A percentile compares a stretch with the other conserved stretches of the same genome.
Conservation (phyloP, 2,329 filamentous ascomycete species). For the Fusarium sp. region DNA sequence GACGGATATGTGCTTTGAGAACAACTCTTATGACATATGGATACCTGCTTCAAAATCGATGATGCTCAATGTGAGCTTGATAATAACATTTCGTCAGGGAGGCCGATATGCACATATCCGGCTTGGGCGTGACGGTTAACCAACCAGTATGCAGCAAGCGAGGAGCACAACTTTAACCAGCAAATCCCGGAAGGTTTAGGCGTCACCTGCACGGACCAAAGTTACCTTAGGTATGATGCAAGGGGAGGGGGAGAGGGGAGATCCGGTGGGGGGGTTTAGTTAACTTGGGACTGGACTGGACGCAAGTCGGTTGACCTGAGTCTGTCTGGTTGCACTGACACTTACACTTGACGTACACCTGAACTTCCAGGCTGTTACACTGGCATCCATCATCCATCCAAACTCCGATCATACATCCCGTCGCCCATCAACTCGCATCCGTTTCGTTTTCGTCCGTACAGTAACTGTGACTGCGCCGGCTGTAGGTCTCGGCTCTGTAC, state of each 20-base stretch:
- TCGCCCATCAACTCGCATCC: constrained; percentile 28
- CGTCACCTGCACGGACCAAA: constrained; percentile 8
- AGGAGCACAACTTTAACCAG: constrained; percentile 7
- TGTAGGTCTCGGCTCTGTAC: constrained; percentile 6
- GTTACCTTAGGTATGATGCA: constrained; percentile 39
- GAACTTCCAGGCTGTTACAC: constrained; percentile 37
- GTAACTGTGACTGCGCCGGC: not conserved
- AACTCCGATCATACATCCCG: constrained; percentile 4
- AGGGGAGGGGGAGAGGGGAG: constrained; percentile 34
- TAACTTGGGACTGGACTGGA: constrained; percentile 1
- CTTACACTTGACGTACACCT: constrained; percentile 29
- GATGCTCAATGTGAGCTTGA: not conserved
- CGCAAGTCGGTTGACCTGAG: not conserved
- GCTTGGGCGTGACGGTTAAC: not conserved
- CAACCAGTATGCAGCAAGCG: constrained; percentile 12
- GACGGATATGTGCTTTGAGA: not conserved
- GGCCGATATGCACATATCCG: not conserved
- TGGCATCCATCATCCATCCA: constrained; percentile 18
- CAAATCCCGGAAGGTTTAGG: constrained; percentile 19
- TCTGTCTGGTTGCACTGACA: constrained; percentile 16
- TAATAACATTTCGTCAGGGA: not conserved
- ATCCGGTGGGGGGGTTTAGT: constrained; percentile 4
- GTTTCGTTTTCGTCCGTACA: constrained; percentile 1
- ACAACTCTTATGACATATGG: not conserved
- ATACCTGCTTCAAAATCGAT: not conserved